Evolutionary conservation across 169 alveolate species (phyloP).

Genomic region (Eimeria brunetti): DNA sequence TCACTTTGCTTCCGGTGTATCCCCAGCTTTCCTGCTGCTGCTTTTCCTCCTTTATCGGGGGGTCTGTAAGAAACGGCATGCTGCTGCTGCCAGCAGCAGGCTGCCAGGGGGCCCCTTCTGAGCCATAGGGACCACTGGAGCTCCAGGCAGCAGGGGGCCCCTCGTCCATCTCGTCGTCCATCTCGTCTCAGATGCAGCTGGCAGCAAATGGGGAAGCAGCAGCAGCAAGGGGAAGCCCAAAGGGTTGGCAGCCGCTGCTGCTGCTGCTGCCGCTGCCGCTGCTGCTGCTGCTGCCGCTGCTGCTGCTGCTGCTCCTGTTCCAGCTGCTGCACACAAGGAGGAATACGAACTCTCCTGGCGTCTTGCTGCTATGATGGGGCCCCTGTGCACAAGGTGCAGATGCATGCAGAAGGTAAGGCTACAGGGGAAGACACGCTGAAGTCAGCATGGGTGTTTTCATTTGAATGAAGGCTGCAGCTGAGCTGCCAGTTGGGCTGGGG

Average conservation of each 20-base stretch:
- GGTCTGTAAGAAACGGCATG: background rate
- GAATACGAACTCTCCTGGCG: background rate
- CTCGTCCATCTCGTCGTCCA: conserved; percentile 18
- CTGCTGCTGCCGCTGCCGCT: too few relatives aligned
- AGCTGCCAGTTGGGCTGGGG: background rate
- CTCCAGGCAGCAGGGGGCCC: background rate
- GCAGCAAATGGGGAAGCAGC: background rate
- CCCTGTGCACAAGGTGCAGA: background rate
- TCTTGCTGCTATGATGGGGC: background rate
- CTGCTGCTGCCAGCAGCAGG: background rate
- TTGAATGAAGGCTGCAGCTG: background rate
- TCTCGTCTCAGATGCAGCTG: background rate
- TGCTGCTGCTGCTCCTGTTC: too few relatives aligned
- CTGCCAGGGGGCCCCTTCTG: background rate
- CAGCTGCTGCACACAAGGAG: too few relatives aligned
- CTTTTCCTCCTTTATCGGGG: background rate
- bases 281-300: too few relatives aligned
- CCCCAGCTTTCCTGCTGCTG: background rate
- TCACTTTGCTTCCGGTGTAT: background rate
- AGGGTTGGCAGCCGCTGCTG: background rate
- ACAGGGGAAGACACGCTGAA: conserved; percentile 7
- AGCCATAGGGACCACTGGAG: background rate
- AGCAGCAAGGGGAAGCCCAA: background rate
- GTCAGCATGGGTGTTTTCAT: background rate
- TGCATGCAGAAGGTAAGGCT: background rate